Evolutionary conservation across 352 stramenopile species (phyloP), one percentile per base, ranked within the genome.

Genomic region (Pythium brassicae): DNA sequence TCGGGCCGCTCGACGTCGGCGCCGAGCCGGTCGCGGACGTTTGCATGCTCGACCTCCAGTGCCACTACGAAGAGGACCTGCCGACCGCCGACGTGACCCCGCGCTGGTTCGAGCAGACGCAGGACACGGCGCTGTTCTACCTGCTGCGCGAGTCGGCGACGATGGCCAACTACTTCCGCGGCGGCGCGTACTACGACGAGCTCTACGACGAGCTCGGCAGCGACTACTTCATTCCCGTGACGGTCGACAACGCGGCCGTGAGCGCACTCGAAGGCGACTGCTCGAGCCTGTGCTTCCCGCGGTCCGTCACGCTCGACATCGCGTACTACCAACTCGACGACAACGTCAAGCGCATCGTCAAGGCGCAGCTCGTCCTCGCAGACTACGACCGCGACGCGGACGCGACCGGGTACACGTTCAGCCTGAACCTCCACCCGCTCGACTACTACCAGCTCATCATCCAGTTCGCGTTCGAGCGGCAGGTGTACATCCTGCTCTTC

Each of bases 391-490:
- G 91, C 45, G 79, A 99, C 61, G 55, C 76, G 2, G 76, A 62
- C 6, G 85, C 89, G 51, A 85, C 82, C 12, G 72, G 68, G 29
- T 99, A 99, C 66, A 90, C 78, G n/a, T 79, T 99, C 25, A 83
- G 82, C 34, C 50, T 98, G 4, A 89, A 96, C 47, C 86, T 97
- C 55, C 86, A 97, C 43, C 75, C 96, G 29, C 81, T 99, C n/a
- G 83, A 87, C 65, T 99, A 98, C 73, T 88, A 97, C 62, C 79
- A 97, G 39, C 80, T 99, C 4, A 83, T 99, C 37, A 96, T 98
- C 26, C 89, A 97, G 63, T 99, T 99, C 69, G 94, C 94, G 0
- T 99, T 98, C 58, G 86, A 95, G 55, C 76, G 77, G 20, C 73
- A 89, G 48, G 89, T 99, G 10, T 99, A 97, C 50, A 76, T 98